Evolutionary conservation across 2,329 filamentous ascomycete genomes (phyloP).

Genomic region (Penicillium carneum): DNA sequence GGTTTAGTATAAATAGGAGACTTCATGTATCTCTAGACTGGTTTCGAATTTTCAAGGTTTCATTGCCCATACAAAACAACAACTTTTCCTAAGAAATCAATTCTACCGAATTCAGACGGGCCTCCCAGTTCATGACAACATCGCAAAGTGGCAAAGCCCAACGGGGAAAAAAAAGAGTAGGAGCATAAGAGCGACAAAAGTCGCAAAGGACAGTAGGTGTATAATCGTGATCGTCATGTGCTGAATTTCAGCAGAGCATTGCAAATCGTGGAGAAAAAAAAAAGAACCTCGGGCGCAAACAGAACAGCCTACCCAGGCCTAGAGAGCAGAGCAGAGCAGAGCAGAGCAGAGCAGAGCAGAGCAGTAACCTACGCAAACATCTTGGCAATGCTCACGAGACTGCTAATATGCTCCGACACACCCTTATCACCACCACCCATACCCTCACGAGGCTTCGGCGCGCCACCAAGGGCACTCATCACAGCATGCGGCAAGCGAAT

Average conservation of each 20-base stretch:
- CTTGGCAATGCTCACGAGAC: constrained; percentile 47
- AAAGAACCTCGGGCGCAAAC: neutral
- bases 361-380: constrained; percentile 42
- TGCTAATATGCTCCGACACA: constrained; percentile 41
- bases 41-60: neutral
- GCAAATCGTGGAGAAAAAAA: constrained; percentile 8
- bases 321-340: neutral
- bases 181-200: constrained; percentile 14
- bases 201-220: constrained; percentile 17
- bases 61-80: neutral
- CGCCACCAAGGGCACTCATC: constrained; percentile 49
- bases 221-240: constrained; percentile 37
- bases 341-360: too few species aligned
- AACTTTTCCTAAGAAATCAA: constrained; percentile 14
- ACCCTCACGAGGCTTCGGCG: constrained; percentile 33
- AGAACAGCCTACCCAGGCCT: neutral
- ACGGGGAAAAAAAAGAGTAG: constrained; percentile 7
- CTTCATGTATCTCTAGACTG: neutral
- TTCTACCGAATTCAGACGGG: constrained; percentile 25
- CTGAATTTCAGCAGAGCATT: neutral
- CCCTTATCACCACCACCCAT: constrained; percentile 40
- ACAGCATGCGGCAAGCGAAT: constrained; percentile 73
- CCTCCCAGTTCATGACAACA: constrained; percentile 27
- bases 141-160: constrained; percentile 20
- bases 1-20: constrained; percentile 5